phyloP scores from a whole-genome alignment of 305 asterid species.

The Fraxinus floribunda region DNA sequence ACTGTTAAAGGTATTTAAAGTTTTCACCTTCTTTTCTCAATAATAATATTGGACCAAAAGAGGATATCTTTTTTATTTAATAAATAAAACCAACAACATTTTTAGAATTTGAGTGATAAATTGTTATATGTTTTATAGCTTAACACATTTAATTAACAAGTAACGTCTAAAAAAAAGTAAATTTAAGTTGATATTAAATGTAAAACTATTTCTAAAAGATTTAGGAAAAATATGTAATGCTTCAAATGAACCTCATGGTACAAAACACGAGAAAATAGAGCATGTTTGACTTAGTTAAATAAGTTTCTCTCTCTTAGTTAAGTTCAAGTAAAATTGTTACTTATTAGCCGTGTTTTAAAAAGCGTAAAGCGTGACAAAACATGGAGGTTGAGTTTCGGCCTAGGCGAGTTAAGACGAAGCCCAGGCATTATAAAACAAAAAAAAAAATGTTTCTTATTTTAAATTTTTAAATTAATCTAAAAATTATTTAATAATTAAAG shows the following conservation, averaged over 20 bases:
- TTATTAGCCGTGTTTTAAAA: too few species aligned
- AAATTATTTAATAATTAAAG: too few species aligned
- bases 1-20: neutral
- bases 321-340: neutral
- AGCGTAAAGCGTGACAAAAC: too few species aligned
- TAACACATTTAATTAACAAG: neutral
- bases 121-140: neutral
- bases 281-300: neutral
- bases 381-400: too few species aligned
- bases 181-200: too few species aligned
- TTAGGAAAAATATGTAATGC: neutral
- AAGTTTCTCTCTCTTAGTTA: neutral
- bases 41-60: neutral
- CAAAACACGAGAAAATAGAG: neutral
- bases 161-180: neutral
- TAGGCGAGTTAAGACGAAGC: too few species aligned
- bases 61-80: neutral
- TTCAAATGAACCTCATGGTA: neutral
- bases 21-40: slow-evolving; percentile 21
- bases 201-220: too few species aligned
- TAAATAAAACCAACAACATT: neutral
- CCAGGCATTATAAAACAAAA: too few species aligned
- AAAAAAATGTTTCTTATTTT: too few species aligned
- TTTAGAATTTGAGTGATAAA: neutral
- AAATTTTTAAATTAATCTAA: too few species aligned